Percentiles rank a stretch among this genome's conserved stretches.
phyloP scores from a whole-genome alignment of 768 basidiomycete genomes.

The Suillus spraguei region DNA sequence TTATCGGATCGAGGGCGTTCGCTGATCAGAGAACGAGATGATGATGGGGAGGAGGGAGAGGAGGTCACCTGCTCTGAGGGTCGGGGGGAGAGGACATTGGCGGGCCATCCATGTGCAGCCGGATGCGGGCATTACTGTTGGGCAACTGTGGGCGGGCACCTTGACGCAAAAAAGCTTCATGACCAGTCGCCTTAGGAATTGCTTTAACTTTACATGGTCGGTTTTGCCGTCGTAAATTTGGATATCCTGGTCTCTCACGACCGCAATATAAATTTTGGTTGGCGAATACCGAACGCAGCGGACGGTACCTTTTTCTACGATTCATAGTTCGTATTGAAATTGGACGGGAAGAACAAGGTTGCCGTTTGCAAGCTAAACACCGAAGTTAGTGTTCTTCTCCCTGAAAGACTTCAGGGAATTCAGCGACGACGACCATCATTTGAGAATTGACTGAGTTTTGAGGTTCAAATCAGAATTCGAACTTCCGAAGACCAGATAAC shows the following conservation, averaged over 20 bases:
- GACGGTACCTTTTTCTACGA: background rate
- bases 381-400: too few relatives aligned
- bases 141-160: conserved; percentile 41
- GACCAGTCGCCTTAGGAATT: background rate
- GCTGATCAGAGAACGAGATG: conserved; percentile 21
- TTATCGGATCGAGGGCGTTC: conserved; percentile 24
- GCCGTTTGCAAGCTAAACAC: too few relatives aligned
- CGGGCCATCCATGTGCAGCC: conserved; percentile 71
- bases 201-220: background rate
- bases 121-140: conserved; percentile 87
- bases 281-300: background rate
- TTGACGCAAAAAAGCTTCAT: conserved; percentile 2
- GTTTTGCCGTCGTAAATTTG: too few relatives aligned
- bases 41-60: conserved; percentile 19
- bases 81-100: conserved; percentile 17
- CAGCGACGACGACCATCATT: too few relatives aligned
- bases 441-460: too few relatives aligned
- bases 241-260: background rate
- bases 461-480: too few relatives aligned
- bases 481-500: too few relatives aligned
- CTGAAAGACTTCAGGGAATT: too few relatives aligned
- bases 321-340: too few relatives aligned
- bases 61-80: conserved; percentile 10
- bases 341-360: too few relatives aligned
- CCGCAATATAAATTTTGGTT: too few relatives aligned